Base-by-base conservation (phyloP, 495 filamentous ascomycete species). In the Podospora tetraspora region DNA sequence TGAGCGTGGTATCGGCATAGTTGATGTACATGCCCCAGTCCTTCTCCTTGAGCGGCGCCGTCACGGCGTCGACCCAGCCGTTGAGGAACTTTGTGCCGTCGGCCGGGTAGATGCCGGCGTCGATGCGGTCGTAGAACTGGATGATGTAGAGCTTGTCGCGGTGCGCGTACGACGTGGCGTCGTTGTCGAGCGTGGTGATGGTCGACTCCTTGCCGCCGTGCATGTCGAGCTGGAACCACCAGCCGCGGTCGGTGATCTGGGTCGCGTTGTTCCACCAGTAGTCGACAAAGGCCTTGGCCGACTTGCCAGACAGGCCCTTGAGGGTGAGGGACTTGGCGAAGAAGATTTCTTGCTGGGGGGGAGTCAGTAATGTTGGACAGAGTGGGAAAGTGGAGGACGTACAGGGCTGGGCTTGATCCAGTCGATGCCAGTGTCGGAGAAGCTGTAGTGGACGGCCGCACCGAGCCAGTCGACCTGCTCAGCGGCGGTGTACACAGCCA, bases 21-120 rank as follows among this genome's bases (percentile, higher is more conserved):
- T 80, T 80, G 72, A 79, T 74, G 69, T 79, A 80, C 77, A 78
- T 77, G 60, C 77, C 78, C 76, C 76, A 75, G 62, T 78, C 74
- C 2, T 66, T 67, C 23, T 34, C 59, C 6, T 68, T 32, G 24
- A 78, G 43, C 27, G 71, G 61, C 27, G 57, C 59, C 6, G 72
- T 77, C 16, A 75, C 71, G 32, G 73, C 66, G 43, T 70, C 64
- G 23, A 75, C 71, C 73, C 74, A 80, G 37, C 70, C 72, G 59
- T 78, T 63, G 34, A 79, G 65, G 62, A 80, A 75, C 7, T 71
- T 71, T 29, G 70, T 62, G 16, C 72, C 73, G 6, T 62, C 67
- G 29, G 75, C 66, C 2, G 73, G 68, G 30, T 72, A 67, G 13
- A 24, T 62, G 25, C 66, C 69, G 11, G 68, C 69, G 61, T 68